phyloP scores from a whole-genome alignment of 192 early-diverging fungal genomes.

The Umbelopsis sp. region DNA sequence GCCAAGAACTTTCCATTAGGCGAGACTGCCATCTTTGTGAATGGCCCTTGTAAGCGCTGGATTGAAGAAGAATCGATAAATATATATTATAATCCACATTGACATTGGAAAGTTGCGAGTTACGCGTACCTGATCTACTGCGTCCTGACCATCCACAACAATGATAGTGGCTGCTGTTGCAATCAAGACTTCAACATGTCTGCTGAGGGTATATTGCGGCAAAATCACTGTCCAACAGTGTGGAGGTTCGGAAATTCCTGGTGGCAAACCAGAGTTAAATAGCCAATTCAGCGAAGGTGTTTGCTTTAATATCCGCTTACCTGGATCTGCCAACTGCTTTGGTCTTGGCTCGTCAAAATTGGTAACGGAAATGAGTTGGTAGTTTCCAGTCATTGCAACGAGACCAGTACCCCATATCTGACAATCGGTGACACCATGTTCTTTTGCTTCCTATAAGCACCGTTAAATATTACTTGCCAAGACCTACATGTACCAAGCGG shows the following conservation, averaged over 20 bases:
- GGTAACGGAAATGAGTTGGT: conserved; percentile 78
- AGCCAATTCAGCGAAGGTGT: background rate
- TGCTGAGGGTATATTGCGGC: conserved; percentile 82
- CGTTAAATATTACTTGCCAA: background rate
- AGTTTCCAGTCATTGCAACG: conserved; percentile 87
- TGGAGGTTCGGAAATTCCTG: conserved; percentile 66
- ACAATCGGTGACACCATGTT: conserved; percentile 80
- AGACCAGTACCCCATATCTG: conserved; percentile 91
- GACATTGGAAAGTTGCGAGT: background rate
- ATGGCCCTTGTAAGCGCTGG: conserved; percentile 87
- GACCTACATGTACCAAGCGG: background rate
- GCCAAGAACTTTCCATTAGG: conserved; percentile 95
- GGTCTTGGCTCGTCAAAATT: conserved; percentile 88
- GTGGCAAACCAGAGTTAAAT: background rate
- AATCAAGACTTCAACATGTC: conserved; percentile 89
- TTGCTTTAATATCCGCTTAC: background rate
- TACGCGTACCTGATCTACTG: conserved; percentile 73
- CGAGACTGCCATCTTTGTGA: conserved; percentile 84
- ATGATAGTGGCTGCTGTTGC: conserved; percentile 77
- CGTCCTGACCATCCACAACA: conserved; percentile 77
- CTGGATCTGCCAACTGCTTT: conserved; percentile 68
- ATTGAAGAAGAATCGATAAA: background rate
- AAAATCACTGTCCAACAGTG: conserved; percentile 89
- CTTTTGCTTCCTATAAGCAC: conserved; percentile 69
- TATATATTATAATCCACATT: background rate